phyloP scores from a whole-genome alignment of 2,329 filamentous ascomycete genomes.

The Verticillium longisporum region DNA sequence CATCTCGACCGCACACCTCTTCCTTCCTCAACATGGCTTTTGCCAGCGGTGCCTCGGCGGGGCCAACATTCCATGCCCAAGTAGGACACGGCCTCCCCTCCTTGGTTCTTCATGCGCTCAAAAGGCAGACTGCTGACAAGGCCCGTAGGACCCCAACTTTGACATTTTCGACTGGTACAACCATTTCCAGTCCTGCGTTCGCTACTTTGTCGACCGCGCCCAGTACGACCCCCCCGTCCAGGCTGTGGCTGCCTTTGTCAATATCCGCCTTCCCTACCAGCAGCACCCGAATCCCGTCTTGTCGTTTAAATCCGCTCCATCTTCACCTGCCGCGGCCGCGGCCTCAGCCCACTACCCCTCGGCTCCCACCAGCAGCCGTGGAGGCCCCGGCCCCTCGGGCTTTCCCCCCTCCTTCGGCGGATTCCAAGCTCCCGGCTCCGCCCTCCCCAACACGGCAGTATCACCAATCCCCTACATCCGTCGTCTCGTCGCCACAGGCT shows the following conservation, averaged over 20 bases:
- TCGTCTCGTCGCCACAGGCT: constrained; percentile 83
- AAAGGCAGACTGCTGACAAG: constrained; percentile 21
- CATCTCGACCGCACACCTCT: not conserved
- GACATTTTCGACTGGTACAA: constrained; percentile 92
- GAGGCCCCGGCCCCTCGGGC: constrained; percentile 15
- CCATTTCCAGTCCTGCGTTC: constrained; percentile 81
- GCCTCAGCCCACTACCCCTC: constrained; percentile 18
- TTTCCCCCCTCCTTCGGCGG: constrained; percentile 18
- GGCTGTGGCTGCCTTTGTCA: constrained; percentile 82
- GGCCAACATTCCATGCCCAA: constrained; percentile 2
- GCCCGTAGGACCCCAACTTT: constrained; percentile 46
- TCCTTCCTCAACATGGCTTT: not conserved
- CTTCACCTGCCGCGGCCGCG: constrained; percentile 23
- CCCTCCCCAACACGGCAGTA: constrained; percentile 42
- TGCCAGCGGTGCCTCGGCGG: constrained; percentile 7
- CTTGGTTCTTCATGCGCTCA: constrained; percentile 1
- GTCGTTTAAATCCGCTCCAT: constrained; percentile 28
- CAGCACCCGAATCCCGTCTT: constrained; percentile 41
- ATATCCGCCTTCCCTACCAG: constrained; percentile 87
- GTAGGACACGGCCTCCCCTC: not conserved
- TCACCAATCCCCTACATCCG: constrained; percentile 78
- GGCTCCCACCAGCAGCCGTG: constrained; percentile 16
- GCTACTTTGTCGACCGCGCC: constrained; percentile 86
- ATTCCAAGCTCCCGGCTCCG: constrained; percentile 10
- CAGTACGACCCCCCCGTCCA: constrained; percentile 80